Base-by-base conservation (phyloP, 2,329 filamentous ascomycete genomes). In the Rachicladosporium sp. region DNA sequence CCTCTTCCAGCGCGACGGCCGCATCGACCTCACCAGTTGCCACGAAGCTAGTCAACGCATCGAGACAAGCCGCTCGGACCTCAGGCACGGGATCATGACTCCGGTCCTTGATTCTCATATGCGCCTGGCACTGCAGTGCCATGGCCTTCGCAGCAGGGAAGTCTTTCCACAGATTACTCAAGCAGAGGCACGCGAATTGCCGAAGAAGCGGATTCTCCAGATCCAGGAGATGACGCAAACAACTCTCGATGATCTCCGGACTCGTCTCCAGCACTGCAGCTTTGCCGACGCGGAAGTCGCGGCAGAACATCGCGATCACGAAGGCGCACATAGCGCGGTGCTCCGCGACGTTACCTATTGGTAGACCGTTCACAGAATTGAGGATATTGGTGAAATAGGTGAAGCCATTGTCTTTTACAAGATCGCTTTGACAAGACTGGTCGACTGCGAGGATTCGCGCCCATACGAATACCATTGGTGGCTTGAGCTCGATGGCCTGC, bases 381-480 rank as follows among this genome's bases (percentile, higher is more conserved):
- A 96, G 73, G 38, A 96, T 94, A 46, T 80, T 81, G 38, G 91
- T 87, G 59, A 98, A 98, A 64, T 98, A 98, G 53, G 86, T 85
- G 56, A 94, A 96, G 5, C 91, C 91, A 53, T 88, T 94, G 57
- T 98, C 91, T 62, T 96, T 96, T 51, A 96, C 77, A 9, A 98
- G 69, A 59, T 98, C 91, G 46, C 80, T 79, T 60, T 98, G 91
- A 55, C 91, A 95, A 1, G 84, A 85, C 43, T 91, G 80, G 55
- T 98, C 91, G 4, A 98, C 91, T 6, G 91, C 91, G 47, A 98
- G 76, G 33, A 98, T 86, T 36, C 91, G 77, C 4, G 91, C 88
- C 91, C 91, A 98, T 46, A 98, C 98, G 61, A 96, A 98, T 4
- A 98, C 88, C 91, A 98, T 96, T 44, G 96, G 88, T 0, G 91